A percentile compares a stretch with the other conserved stretches of the same genome.
Evolutionary conservation across 164 flowering plant species (phyloP).

Genomic region (Macadamia tetraphylla): DNA sequence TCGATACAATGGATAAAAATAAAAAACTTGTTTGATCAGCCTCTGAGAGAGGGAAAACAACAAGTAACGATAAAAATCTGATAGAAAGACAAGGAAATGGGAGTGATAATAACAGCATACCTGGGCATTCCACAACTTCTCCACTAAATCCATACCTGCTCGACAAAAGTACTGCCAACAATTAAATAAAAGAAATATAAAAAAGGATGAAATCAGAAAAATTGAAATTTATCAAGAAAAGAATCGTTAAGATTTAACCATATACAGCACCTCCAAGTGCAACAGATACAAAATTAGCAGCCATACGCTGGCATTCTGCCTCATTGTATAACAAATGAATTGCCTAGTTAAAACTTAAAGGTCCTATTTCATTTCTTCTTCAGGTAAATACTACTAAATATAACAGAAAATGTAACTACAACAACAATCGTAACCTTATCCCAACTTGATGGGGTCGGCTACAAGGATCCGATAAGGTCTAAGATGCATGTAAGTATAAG

Average conservation of each 20-base stretch:
- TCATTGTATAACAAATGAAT: too few species aligned
- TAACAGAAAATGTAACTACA: too few species aligned
- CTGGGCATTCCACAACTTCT: constrained; percentile 93
- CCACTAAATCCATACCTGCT: constrained; percentile 88
- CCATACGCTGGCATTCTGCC: background rate
- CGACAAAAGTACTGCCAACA: constrained; percentile 2
- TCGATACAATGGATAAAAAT: too few species aligned
- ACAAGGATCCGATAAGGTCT: too few species aligned
- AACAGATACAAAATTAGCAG: background rate
- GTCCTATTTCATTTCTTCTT: too few species aligned
- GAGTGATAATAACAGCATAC: constrained; percentile 27
- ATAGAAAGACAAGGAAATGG: background rate
- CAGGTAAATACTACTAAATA: too few species aligned
- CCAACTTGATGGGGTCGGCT: too few species aligned
- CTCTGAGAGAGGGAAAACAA: background rate
- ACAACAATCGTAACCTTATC: too few species aligned
- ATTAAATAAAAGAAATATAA: too few species aligned
- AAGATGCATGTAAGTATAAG: too few species aligned
- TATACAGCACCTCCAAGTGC: background rate
- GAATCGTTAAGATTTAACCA: background rate
- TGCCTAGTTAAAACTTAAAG: too few species aligned
- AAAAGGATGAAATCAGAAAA: background rate
- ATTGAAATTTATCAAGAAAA: background rate
- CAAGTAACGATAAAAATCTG: background rate
- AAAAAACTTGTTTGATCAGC: background rate